These are phyloP conservation scores for Sungouiozyma ichnusensis DNA, from an alignment of 805 yeast genomes.

Conservation along the genomic window DNA sequence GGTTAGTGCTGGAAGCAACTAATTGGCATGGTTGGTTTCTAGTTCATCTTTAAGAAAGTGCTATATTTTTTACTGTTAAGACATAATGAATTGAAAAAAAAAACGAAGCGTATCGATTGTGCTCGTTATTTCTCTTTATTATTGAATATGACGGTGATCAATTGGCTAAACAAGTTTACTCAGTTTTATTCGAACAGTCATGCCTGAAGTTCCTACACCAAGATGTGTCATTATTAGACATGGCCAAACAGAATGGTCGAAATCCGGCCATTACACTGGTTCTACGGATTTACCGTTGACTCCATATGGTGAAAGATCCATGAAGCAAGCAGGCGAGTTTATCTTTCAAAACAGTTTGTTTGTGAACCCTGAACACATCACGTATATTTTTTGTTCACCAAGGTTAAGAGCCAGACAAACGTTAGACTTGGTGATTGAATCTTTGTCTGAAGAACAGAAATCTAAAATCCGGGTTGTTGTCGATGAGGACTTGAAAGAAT, in stretches of 20 bases:
- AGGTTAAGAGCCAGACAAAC: conserved; percentile 72
- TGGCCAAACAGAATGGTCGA: conserved; percentile 94
- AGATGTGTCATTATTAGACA: conserved; percentile 68
- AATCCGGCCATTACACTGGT: conserved; percentile 86
- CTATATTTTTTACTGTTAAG: too few species aligned
- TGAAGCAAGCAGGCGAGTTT: conserved; percentile 59
- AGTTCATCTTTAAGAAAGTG: too few species aligned
- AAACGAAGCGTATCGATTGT: too few species aligned
- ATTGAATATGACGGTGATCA: too few species aligned
- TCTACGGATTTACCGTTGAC: conserved; percentile 74
- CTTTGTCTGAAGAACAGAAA: conserved; percentile 35
- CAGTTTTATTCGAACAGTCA: too few species aligned
- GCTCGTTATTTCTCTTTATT: background rate
- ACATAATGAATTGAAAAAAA: too few species aligned
- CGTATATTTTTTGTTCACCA: conserved; percentile 69
- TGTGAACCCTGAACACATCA: conserved; percentile 53
- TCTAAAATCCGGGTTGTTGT: conserved; percentile 35
- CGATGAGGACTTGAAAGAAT: conserved; percentile 73
- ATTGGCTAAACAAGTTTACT: too few species aligned
- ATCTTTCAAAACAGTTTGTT: conserved; percentile 52
- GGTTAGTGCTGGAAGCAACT: too few species aligned
- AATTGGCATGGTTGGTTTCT: too few species aligned
- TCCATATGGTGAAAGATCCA: conserved; percentile 64
- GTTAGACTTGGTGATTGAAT: conserved; percentile 47
- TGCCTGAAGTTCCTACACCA: conserved; percentile 36